Percentiles rank a stretch among this genome's conserved stretches.
These are phyloP conservation scores for Diphasiastrum complanatum DNA, from an alignment of 83 land plant genomes.

Conservation along the genomic window DNA sequence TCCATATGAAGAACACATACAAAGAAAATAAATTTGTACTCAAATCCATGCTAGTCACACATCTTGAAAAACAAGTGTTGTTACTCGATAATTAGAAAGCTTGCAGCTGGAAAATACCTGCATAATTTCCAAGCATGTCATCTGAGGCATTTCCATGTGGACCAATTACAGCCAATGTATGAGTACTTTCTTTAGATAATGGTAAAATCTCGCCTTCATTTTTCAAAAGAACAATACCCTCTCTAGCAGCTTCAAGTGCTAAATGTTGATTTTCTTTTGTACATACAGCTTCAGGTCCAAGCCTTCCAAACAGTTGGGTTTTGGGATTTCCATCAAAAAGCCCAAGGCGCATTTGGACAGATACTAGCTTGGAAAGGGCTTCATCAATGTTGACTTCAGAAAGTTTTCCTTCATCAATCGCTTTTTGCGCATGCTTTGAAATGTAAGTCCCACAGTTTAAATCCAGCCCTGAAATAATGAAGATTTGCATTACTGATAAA, in stretches of 20 bases:
- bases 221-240: conserved; percentile 75
- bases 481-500: not conserved
- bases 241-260: conserved; percentile 70
- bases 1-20: too few relatives aligned
- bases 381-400: conserved; percentile 47
- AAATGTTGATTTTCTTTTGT: conserved; percentile 50
- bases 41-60: too few relatives aligned
- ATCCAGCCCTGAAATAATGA: conserved; percentile 61
- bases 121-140: conserved; percentile 66
- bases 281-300: conserved; percentile 51
- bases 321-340: conserved; percentile 64
- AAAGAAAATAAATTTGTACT: too few relatives aligned
- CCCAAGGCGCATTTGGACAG: conserved; percentile 78
- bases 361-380: conserved; percentile 71
- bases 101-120: too few relatives aligned
- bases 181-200: conserved; percentile 29
- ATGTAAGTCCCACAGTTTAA: conserved; percentile 61
- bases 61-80: too few relatives aligned
- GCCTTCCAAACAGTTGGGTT: conserved; percentile 38
- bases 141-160: conserved; percentile 63
- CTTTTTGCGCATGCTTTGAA: conserved; percentile 41
- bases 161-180: conserved; percentile 68
- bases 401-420: conserved; percentile 48
- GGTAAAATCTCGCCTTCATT: conserved; percentile 60
- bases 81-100: too few relatives aligned